Conservation (phyloP, 106 monocot genomes). For the Ottelia alismoides region DNA sequence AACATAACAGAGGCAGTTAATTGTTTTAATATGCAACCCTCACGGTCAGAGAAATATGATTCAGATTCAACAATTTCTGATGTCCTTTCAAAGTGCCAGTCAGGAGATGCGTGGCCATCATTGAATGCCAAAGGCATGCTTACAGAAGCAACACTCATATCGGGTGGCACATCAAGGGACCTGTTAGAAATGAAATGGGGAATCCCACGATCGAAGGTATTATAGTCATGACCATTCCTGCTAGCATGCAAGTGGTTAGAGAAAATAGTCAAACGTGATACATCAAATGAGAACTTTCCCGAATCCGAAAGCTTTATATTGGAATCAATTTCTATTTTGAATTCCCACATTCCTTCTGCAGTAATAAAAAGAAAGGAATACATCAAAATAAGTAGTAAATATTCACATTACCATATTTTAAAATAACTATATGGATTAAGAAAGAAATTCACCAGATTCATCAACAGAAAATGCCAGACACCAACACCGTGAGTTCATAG, state of each 20-base stretch:
- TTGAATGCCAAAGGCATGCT: background rate
- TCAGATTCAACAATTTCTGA: slow-evolving; percentile 1
- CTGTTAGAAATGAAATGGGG: slow-evolving; percentile 35
- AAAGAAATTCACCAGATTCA: slow-evolving; percentile 35
- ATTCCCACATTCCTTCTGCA: slow-evolving; percentile 32
- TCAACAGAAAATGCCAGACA: slow-evolving; percentile 39
- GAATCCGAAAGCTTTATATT: slow-evolving; percentile 22
- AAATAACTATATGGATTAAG: background rate
- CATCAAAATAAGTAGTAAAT: slow-evolving; percentile 5
- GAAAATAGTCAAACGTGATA: slow-evolving; percentile 31
- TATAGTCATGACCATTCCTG: slow-evolving; percentile 8
- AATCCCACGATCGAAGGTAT: slow-evolving; percentile 5
- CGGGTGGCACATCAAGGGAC: slow-evolving; percentile 6
- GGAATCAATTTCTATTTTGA: slow-evolving; percentile 37
- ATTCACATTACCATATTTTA: background rate
- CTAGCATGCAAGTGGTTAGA: slow-evolving; percentile 12
- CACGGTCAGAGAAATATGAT: slow-evolving; percentile 6
- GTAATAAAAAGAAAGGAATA: slow-evolving; percentile 1
- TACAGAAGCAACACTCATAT: slow-evolving; percentile 1
- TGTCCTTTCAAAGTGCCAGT: slow-evolving; percentile 16
- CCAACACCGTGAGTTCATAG: slow-evolving; percentile 34
- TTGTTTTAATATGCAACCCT: slow-evolving; percentile 40
- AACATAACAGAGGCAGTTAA: slow-evolving; percentile 30
- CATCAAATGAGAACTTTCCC: slow-evolving; percentile 27
- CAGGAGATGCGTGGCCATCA: slow-evolving; percentile 6